A percentile compares a stretch with the other conserved stretches of the same genome.
phyloP scores from a whole-genome alignment of 192 early-diverging fungal species.

The Umbelopsis ramanniana region DNA sequence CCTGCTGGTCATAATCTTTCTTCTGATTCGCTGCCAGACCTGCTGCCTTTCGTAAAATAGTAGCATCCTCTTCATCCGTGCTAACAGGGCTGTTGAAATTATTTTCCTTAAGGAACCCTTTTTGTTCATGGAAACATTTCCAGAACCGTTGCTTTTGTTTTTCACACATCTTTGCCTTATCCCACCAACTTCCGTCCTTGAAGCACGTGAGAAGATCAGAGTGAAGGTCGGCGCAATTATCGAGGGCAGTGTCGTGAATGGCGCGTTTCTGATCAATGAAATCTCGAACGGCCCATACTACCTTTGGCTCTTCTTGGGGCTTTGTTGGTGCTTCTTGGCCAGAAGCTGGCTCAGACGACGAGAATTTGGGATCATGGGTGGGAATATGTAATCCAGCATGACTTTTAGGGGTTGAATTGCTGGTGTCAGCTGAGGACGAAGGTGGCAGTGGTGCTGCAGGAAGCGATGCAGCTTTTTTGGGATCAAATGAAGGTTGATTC shows the following conservation, averaged over 20 bases:
- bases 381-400: neutral
- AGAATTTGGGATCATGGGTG: constrained; percentile 22
- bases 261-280: constrained; percentile 35
- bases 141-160: constrained; percentile 43
- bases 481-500: constrained; percentile 35
- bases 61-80: constrained; percentile 22
- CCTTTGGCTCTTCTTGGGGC: neutral
- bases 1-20: neutral
- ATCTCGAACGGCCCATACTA: constrained; percentile 28
- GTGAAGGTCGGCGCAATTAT: constrained; percentile 41
- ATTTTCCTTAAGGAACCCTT: constrained; percentile 33
- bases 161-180: constrained; percentile 47
- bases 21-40: neutral
- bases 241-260: constrained; percentile 39
- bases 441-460: neutral
- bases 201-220: constrained; percentile 39
- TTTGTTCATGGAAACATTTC: constrained; percentile 42
- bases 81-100: constrained; percentile 32
- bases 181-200: constrained; percentile 45
- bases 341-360: neutral
- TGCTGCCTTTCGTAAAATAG: constrained; percentile 1
- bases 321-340: neutral
- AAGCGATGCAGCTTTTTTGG: constrained; percentile 27
- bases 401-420: neutral
- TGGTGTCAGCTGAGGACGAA: neutral